Base-by-base conservation (phyloP, 495 filamentous ascomycete genomes). In the Diplogelasinospora grovesii region DNA sequence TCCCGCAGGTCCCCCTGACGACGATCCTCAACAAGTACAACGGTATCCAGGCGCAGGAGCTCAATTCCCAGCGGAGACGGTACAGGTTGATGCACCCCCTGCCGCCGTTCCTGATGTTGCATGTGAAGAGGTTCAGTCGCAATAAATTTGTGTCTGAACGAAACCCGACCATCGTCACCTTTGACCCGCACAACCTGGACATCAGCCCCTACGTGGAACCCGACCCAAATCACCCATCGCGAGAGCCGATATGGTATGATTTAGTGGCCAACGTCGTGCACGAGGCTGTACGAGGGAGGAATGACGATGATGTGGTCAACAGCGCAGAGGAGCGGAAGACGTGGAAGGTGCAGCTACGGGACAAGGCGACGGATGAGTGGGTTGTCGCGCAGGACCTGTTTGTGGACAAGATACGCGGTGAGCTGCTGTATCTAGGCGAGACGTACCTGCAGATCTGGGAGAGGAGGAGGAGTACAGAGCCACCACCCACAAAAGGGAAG, bases 371-470 rank as follows among this genome's bases (percentile, higher is more conserved):
- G 37, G 79, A 83, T 16, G 85, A 94, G 60, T 99, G 92, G 92
- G 75, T 87, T 19, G 82, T 94, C 54, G 79, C 90, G 34, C 92
- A 99, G 69, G 93, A 99, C 63, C 50, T 99, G 56, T 95, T 83
- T 61, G 89, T 97, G 4, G 86, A 96, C 54, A 74, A 78, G 61
- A 85, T 85, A 11, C 79, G 86, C 53, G 82, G 72, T 45, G 90
- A 97, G 69, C 74, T 90, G 49, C 56, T 99, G 52, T 94, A 92
- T 56, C 83, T 90, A 2, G 84, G 87, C 21, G 92, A 98, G 72
- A 86, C 80, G 28, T 96, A 95, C 67, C 57, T 96, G 50, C 93
- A 96, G 79, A 79, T 98, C 39, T 98, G 92, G 92, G 92, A 98
- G 72, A 74, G 83, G 60, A 75, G 92, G 64, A 82, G 76, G 59